phyloP scores from a whole-genome alignment of 192 early-diverging fungal species.

The Mortierella alpina region DNA sequence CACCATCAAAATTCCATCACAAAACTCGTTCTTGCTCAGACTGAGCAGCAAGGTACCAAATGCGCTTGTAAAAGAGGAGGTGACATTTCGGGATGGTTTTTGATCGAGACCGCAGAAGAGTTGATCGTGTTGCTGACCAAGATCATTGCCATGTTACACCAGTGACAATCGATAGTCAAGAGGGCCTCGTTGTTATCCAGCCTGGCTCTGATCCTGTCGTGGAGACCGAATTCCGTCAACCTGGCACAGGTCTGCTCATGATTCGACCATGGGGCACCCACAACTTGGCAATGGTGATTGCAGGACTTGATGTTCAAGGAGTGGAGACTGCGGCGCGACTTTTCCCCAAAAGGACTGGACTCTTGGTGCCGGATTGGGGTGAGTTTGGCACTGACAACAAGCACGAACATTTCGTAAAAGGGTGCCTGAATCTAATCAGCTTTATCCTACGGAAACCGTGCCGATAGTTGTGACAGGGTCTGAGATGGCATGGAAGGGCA shows the following conservation, averaged over 20 bases:
- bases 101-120: background rate
- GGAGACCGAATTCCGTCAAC: slow-evolving; percentile 6
- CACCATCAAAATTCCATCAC: slow-evolving; percentile 68
- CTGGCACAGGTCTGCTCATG: slow-evolving; percentile 57
- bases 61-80: background rate
- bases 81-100: background rate
- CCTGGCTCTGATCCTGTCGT: background rate
- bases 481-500: slow-evolving; percentile 57
- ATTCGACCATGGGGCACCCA: slow-evolving; percentile 45
- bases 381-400: background rate
- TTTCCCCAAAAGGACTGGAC: slow-evolving; percentile 63
- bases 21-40: slow-evolving; percentile 21
- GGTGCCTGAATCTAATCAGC: background rate
- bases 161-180: slow-evolving; percentile 27
- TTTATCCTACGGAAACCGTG: background rate
- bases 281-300: slow-evolving; percentile 56
- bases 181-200: background rate
- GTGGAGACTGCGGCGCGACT: slow-evolving; percentile 52
- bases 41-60: slow-evolving; percentile 58
- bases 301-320: slow-evolving; percentile 56
- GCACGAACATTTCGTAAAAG: background rate
- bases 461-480: slow-evolving; percentile 56
- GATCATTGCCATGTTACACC: background rate
- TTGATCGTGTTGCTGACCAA: background rate
- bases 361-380: slow-evolving; percentile 65